Evolutionary conservation across 305 asterid species (phyloP), one percentile per base, ranked within the genome.

Genomic region (Plantago lanceolata): DNA sequence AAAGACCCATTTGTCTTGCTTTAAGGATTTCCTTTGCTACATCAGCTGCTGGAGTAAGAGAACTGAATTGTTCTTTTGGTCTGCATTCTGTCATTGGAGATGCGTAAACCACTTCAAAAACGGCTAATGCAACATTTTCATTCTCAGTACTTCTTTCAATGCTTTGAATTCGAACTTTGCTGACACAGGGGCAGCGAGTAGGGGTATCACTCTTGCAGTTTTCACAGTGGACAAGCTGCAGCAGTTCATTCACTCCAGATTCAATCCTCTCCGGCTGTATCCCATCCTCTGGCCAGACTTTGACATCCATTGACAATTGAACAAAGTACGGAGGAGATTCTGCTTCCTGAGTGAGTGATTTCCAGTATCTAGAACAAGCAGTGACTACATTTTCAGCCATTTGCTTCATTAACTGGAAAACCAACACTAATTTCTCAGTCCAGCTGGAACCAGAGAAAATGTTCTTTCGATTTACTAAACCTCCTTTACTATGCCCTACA

Each of bases 291-390:
- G 99, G 99, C 97, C 99, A 94, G 43, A 66, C 45, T 58, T 79
- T 80, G 62, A 94, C 99, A 72, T 82, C 92, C 93, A 94, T 83
- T 33, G 99, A 94, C 72, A 94, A 75, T 70, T 94, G 99, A 62
- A 94, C 93, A 63, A 94, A 90, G 79, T 94, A 94, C 2, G 99
- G 99, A 69, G 99, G 99, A 57, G 96, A 90, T 80, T 94, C 99
- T n/a, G 97, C 99, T 83, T 90, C 99, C 76, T 84, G 99, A 15
- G 96, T 94, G 64, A 94, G 83, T 65, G 97, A 90, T 74, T 94
- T 94, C 99, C 99, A 94, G 84, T 94, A 90, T 68, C 87, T 82
- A 48, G 79, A 72, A 72, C 95, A 90, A 79, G 89, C 81, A 70
- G 78, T 71, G 47, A 78, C 59, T 15, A 79, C 90, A 72, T 83